Evolutionary conservation across 768 basidiomycete species (phyloP).

Genomic region (Panus rudis): DNA sequence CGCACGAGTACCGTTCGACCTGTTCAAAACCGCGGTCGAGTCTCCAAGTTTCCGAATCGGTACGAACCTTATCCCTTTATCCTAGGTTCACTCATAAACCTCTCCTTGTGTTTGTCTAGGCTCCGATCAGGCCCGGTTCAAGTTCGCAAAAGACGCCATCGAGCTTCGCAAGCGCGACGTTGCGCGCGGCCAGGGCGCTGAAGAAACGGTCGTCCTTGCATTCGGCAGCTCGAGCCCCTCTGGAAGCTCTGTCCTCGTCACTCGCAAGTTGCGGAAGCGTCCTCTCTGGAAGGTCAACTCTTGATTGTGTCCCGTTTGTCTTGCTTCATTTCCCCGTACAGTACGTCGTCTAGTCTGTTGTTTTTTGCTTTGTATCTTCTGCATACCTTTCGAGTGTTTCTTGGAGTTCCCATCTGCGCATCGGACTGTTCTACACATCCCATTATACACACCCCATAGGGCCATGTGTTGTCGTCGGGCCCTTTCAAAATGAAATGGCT

Average conservation of each 20-base stretch:
- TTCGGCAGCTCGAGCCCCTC: slow-evolving; percentile 68
- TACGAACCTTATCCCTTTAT: slow-evolving; percentile 24
- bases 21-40: slow-evolving; percentile 79
- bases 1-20: slow-evolving; percentile 77
- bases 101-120: slow-evolving; percentile 31
- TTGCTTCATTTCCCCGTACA: slow-evolving; percentile 1
- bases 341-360: slow-evolving; percentile 8
- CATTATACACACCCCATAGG: too few relatives aligned
- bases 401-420: too few relatives aligned
- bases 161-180: slow-evolving; percentile 76
- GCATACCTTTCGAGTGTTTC: too few relatives aligned
- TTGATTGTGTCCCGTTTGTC: slow-evolving; percentile 3
- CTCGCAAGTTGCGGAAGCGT: slow-evolving; percentile 66
- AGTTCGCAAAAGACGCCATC: slow-evolving; percentile 87
- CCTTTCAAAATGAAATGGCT: too few relatives aligned
- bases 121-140: slow-evolving; percentile 81
- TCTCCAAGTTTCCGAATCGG: slow-evolving; percentile 77
- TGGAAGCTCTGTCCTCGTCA: slow-evolving; percentile 78
- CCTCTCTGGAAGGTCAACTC: slow-evolving; percentile 37
- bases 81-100: background rate
- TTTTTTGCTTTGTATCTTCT: slow-evolving; percentile 7
- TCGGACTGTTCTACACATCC: too few relatives aligned
- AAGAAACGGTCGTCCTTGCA: slow-evolving; percentile 89
- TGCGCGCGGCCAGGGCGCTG: slow-evolving; percentile 54
- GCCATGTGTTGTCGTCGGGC: too few relatives aligned